Conservation (phyloP, 768 basidiomycete genomes). For the Tubosaeta brunneosetosa region DNA sequence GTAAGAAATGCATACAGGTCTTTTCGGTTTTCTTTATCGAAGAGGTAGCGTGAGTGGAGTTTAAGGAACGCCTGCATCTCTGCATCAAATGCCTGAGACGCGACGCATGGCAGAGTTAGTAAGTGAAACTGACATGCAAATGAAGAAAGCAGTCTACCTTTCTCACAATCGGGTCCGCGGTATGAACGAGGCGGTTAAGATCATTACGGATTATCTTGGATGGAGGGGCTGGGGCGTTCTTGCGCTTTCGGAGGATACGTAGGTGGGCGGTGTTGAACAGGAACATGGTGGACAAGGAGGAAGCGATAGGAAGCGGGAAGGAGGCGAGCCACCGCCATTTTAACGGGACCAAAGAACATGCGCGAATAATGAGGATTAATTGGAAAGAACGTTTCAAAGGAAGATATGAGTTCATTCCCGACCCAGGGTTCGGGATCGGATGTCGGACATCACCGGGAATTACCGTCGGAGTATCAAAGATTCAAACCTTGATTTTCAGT, state of each 20-base stretch:
- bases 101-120: constrained; percentile 23
- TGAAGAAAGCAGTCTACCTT: constrained; percentile 41
- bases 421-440: neutral
- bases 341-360: constrained; percentile 17
- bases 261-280: constrained; percentile 33
- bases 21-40: constrained; percentile 79
- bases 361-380: constrained; percentile 17
- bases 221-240: constrained; percentile 31
- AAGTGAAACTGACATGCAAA: constrained; percentile 31
- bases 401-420: neutral
- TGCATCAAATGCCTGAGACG: constrained; percentile 60
- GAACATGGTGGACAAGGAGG: constrained; percentile 14
- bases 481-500: constrained; percentile 36
- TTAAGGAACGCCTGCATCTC: constrained; percentile 97
- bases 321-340: constrained; percentile 17
- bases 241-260: constrained; percentile 38
- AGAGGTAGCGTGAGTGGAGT: constrained; percentile 91
- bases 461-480: constrained; percentile 27
- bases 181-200: constrained; percentile 59
- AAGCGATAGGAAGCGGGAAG: constrained; percentile 25
- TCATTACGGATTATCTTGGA: constrained; percentile 63
- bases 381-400: constrained; percentile 4
- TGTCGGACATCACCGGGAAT: constrained; percentile 3
- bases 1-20: constrained; percentile 62
- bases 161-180: constrained; percentile 49